Evolutionary conservation across 2,329 filamentous ascomycete species (phyloP), one percentile per base, ranked within the genome.

Genomic region (Metarhizium brunneum): DNA sequence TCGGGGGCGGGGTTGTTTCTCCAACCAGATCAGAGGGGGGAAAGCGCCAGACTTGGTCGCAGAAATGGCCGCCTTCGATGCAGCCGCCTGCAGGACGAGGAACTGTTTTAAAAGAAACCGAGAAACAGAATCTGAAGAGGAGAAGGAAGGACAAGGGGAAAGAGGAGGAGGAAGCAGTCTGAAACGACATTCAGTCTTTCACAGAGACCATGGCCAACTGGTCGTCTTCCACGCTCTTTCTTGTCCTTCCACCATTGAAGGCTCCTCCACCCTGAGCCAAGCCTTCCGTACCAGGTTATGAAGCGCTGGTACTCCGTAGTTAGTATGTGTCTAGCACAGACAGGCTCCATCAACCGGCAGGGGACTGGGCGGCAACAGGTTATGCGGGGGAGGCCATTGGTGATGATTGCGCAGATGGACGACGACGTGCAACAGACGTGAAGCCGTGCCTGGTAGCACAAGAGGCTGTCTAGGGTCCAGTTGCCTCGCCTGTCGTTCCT

Each of bases 51-150:
- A 42, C 35, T 51, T 42, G 42, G 58, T 61, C 59, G 60, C 60
- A 61, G 60, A 60, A 57, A n/a, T 30, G 53, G 62, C 61, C 58
- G 61, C 60, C 55, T 14, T 10, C 6, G 20, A 20, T 51, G 42
- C 52, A 50, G 56, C 58, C 55, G 32, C 47, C 47, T 55, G 54
- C 54, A 43, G 54, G 20, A 40, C 50, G 32, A 38, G 47, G 30
- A 42, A 47, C 32, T 38, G 49, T 35, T 35, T 35, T 11, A 35
- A 35, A 35, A 11, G 32, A 35, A 35, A 35, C 2, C 32, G 32
- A 25, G 32, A 35, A 35, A 35, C 32, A 35, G 32, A 35, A 11
- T 35, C 32, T 35, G 32, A 35, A 35, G 32, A 35, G 7, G 32
- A 35, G 32, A 5, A 11, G 7, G 7, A 35, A 11, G 32, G 32